These are phyloP conservation scores for Acanthamoeba comandoni DNA, from an alignment of 208 protist genomes.

Conservation along the genomic window DNA sequence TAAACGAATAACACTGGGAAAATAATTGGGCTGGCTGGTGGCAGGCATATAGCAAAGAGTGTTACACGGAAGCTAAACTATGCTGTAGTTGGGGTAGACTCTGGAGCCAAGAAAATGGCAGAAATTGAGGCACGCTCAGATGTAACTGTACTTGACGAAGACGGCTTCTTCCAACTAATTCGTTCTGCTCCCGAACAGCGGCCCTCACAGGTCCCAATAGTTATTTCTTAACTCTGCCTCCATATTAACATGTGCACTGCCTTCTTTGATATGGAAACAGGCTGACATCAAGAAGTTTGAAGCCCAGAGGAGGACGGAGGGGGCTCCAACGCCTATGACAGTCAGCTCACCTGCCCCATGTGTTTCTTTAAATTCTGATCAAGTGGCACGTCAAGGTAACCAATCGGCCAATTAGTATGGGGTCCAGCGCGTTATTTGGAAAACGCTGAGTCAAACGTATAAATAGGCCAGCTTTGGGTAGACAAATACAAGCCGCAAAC, in stretches of 20 bases:
- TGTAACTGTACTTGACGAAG: conserved; percentile 75
- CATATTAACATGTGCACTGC: too few species aligned
- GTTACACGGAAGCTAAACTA: conserved; percentile 85
- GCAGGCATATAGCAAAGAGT: conserved; percentile 74
- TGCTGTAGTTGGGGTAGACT: conserved; percentile 87
- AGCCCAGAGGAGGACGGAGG: conserved; percentile 26
- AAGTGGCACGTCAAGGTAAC: too few species aligned
- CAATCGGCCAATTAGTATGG: too few species aligned
- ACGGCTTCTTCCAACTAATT: conserved; percentile 80
- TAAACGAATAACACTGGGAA: not conserved
- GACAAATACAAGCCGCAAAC: conserved; percentile 96
- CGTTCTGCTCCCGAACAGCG: conserved; percentile 1
- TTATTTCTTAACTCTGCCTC: too few species aligned
- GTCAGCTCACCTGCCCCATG: too few species aligned
- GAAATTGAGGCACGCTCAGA: conserved; percentile 77
- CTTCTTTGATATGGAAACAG: too few species aligned
- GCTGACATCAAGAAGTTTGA: conserved; percentile 58
- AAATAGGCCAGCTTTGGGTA: conserved; percentile 92
- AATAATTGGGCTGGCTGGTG: too few species aligned
- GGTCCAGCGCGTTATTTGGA: too few species aligned
- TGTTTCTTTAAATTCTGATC: too few species aligned
- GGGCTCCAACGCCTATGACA: too few species aligned
- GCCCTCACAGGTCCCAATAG: not conserved
- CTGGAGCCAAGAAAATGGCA: conserved; percentile 84
- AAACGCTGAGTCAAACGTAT: too few species aligned